These are phyloP conservation scores for Picea abies DNA, from an alignment of 83 land plant genomes.

Conservation along the genomic window DNA sequence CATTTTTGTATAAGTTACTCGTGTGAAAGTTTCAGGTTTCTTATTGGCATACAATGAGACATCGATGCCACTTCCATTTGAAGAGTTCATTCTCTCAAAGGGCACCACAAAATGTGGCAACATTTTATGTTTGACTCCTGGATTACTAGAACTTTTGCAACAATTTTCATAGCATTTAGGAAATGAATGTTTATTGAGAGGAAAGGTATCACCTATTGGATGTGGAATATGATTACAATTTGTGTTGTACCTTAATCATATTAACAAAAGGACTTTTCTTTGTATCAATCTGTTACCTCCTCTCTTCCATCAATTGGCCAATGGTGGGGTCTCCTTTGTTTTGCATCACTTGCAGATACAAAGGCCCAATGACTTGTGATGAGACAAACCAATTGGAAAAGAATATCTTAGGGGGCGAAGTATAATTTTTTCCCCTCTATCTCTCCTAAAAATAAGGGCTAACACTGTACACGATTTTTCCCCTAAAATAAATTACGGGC, in stretches of 20 bases:
- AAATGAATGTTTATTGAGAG: neutral
- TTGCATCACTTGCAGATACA: conserved; percentile 4
- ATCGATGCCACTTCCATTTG: conserved; percentile 32
- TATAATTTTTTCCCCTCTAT: too few species aligned
- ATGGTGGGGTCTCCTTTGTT: neutral
- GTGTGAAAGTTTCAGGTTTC: conserved; percentile 34
- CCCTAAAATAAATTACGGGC: too few species aligned
- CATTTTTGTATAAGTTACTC: neutral
- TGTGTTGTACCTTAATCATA: conserved; percentile 50
- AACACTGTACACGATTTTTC: too few species aligned
- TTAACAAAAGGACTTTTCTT: neutral
- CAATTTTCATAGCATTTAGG: neutral
- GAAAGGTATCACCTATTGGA: conserved; percentile 21
- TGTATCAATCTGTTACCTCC: neutral
- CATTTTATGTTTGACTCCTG: conserved; percentile 30
- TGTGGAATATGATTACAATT: conserved; percentile 33
- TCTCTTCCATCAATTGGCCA: neutral
- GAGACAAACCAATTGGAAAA: neutral
- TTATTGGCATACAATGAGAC: conserved; percentile 23
- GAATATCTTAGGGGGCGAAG: too few species aligned
- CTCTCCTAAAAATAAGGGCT: too few species aligned
- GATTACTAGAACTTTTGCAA: conserved; percentile 23
- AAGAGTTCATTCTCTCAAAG: conserved; percentile 17
- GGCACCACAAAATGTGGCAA: neutral
- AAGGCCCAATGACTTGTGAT: neutral